Conservation (phyloP, 1,139 yeast species). For the Pichia sp. region DNA sequence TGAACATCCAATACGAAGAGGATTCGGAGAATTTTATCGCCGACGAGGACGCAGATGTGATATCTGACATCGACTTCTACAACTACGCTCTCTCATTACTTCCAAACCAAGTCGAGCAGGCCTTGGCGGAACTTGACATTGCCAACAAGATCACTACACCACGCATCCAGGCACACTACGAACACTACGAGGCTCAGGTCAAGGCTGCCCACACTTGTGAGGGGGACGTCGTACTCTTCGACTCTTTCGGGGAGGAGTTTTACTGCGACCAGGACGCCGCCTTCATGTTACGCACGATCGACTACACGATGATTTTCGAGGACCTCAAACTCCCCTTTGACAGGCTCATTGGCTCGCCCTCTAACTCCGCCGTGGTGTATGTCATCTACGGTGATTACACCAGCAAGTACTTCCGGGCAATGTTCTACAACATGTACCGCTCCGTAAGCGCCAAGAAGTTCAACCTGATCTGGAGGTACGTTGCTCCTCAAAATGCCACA, state of each 20-base stretch:
- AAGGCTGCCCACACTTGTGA: conserved; percentile 25
- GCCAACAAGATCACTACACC: conserved; percentile 57
- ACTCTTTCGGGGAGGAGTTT: conserved; percentile 29
- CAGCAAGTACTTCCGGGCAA: conserved; percentile 46
- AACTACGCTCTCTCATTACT: conserved; percentile 36
- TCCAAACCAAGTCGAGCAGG: conserved; percentile 23
- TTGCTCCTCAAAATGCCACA: conserved; percentile 34
- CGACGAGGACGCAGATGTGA: conserved; percentile 30
- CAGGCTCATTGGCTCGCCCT: conserved; percentile 48
- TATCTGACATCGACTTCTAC: conserved; percentile 41
- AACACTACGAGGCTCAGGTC: conserved; percentile 39
- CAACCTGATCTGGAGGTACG: conserved; percentile 72
- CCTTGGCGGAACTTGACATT: conserved; percentile 48
- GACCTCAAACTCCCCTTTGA: conserved; percentile 45
- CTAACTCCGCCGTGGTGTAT: conserved; percentile 27
- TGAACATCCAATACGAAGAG: conserved; percentile 32
- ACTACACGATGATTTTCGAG: conserved; percentile 10
- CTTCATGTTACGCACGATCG: conserved; percentile 58
- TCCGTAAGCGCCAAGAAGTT: conserved; percentile 65
- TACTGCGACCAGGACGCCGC: conserved; percentile 67
- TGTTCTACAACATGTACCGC: conserved; percentile 56
- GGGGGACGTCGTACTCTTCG: conserved; percentile 17
- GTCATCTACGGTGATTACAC: conserved; percentile 53
- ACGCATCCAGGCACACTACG: conserved; percentile 59
- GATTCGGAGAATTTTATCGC: conserved; percentile 29